Conservation (phyloP, 176 grass and related monocot species). For the Oryza coarctata region DNA sequence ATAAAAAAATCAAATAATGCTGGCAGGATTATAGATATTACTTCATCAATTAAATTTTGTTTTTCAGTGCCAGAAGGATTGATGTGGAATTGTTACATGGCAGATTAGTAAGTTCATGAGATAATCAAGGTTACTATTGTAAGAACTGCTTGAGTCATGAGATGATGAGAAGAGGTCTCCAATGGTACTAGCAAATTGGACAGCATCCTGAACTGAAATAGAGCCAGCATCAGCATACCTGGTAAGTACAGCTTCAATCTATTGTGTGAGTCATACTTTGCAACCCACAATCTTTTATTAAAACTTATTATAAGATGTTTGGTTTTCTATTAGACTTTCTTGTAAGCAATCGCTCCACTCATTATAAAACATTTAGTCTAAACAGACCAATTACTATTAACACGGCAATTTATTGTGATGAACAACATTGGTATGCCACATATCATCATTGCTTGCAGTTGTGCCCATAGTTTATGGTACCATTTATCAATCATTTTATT, state of each 20-base stretch:
- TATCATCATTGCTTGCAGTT: background rate
- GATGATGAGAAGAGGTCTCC: conserved; percentile 5
- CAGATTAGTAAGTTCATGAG: background rate
- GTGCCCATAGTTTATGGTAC: background rate
- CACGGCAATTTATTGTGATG: background rate
- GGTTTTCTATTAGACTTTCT: conserved; percentile 9
- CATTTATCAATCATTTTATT: background rate
- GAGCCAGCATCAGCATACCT: conserved; percentile 18
- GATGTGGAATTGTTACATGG: background rate
- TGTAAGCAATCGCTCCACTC: background rate
- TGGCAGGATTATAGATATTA: background rate
- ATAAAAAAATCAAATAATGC: background rate
- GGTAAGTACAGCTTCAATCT: background rate
- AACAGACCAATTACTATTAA: background rate
- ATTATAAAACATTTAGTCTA: background rate
- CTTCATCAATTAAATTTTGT: background rate
- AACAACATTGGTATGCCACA: background rate
- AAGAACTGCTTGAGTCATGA: conserved; percentile 3
- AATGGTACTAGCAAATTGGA: background rate
- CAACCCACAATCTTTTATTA: background rate
- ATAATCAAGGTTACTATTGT: background rate
- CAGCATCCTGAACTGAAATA: background rate
- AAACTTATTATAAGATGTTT: background rate
- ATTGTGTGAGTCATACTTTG: background rate
- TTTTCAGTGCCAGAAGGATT: background rate